phyloP scores from a whole-genome alignment of 23 red algal species.

The Chondrus crispus region DNA sequence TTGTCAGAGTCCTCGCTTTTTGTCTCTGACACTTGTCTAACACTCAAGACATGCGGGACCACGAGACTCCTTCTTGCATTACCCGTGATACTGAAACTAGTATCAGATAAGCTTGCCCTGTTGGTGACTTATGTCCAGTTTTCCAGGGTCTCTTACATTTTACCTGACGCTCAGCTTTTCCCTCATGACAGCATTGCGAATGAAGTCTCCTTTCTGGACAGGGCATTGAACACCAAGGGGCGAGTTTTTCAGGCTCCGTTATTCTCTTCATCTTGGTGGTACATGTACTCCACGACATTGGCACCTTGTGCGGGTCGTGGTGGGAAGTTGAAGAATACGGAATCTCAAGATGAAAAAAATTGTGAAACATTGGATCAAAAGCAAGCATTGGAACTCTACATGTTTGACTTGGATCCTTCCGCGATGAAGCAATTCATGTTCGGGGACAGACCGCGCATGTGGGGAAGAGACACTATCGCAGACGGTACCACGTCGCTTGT shows the following conservation, averaged over 20 bases:
- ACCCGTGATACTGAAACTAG: slow-evolving; percentile 33
- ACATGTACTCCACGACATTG: not conserved
- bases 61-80: slow-evolving; percentile 77
- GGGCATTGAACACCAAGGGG: slow-evolving; percentile 15
- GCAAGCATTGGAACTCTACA: slow-evolving; percentile 81
- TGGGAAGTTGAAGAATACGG: slow-evolving; percentile 59
- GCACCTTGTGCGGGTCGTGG: not conserved
- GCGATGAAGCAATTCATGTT: slow-evolving; percentile 51
- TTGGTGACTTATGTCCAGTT: slow-evolving; percentile 53
- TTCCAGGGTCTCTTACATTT: slow-evolving; percentile 72
- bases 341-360: not conserved
- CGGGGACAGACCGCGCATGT: not conserved
- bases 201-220: slow-evolving; percentile 73
- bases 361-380: not conserved
- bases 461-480: not conserved
- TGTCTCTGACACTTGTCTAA: slow-evolving; percentile 65
- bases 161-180: slow-evolving; percentile 66
- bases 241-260: not conserved
- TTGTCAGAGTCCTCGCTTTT: slow-evolving; percentile 97
- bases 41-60: slow-evolving; percentile 96
- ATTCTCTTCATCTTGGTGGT: not conserved
- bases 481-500: not conserved
- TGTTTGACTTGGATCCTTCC: slow-evolving; percentile 91
- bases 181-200: slow-evolving; percentile 71
- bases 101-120: slow-evolving; percentile 14